Percentiles rank a stretch among this genome's conserved stretches.
phyloP scores from a whole-genome alignment of 179 eudicot species.

The Silene coronaria region DNA sequence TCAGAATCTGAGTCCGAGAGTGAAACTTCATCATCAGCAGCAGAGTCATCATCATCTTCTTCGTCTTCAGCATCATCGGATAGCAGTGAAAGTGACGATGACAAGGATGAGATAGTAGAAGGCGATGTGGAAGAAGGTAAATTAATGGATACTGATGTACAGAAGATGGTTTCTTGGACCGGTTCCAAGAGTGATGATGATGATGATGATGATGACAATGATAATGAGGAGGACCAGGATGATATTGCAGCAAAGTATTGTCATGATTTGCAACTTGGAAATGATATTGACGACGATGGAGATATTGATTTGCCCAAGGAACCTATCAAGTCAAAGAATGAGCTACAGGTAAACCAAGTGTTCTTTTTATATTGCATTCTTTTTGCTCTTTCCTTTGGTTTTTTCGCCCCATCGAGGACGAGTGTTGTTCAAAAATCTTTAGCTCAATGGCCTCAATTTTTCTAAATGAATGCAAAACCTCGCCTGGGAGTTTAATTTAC shows the following conservation, averaged over 20 bases:
- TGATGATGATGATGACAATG: constrained; percentile 2
- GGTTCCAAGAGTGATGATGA: constrained; percentile 28
- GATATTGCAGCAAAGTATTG: constrained; percentile 15
- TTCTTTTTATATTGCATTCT: not conserved
- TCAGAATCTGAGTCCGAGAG: constrained; percentile 31
- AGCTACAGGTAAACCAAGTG: constrained; percentile 20
- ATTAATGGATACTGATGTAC: constrained; percentile 49
- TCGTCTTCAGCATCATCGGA: not conserved
- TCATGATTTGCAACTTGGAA: constrained; percentile 29
- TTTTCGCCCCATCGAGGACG: not conserved
- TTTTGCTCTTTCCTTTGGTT: not conserved
- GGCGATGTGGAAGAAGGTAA: constrained; percentile 63
- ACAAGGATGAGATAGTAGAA: constrained; percentile 22
- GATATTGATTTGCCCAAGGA: constrained; percentile 21
- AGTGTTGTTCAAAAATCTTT: constrained; percentile 2
- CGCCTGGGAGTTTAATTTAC: not conserved
- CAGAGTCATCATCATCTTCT: constrained; percentile 38
- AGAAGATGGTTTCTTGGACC: constrained; percentile 48
- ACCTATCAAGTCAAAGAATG: constrained; percentile 34
- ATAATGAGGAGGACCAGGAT: constrained; percentile 33
- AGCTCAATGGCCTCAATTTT: not conserved
- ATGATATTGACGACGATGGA: constrained; percentile 20
- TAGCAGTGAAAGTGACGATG: constrained; percentile 38
- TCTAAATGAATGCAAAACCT: too few relatives aligned
- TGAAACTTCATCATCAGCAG: constrained; percentile 25